Base-by-base conservation (phyloP, 139 green algal genomes). In the Chlamydomonas urium region DNA sequence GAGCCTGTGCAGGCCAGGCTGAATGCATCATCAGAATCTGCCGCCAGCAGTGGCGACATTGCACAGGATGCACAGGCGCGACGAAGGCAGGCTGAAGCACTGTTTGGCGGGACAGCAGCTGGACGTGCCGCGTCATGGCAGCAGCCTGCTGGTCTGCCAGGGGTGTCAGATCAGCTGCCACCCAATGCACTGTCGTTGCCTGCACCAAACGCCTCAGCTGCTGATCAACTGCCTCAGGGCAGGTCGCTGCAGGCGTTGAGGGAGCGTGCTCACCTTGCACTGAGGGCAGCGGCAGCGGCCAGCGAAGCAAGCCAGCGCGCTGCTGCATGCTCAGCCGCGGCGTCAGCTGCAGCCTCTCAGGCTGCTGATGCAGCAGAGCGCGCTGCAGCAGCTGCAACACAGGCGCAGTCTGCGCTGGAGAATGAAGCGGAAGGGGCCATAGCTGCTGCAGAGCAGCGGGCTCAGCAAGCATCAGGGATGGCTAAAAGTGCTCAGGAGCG, bases 311-410 rank as follows among this genome's bases (percentile, higher is more conserved):
- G 63, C 0, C 68, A 80, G 47, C 75, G 75, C 6, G 75, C 75
- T 14, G 67, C 75, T 34, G 67, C 67, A 23, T 75, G 73, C 50
- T 72, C 75, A 3, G 75, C 75, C 10, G 75, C 68, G 4, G 75
- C 75, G 21, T 74, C 58, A 50, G 63, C 26, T 4, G 75, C 75
- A 1, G 59, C 75, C 0, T 74, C 63, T 1, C 4, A 29, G 14
- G 69, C 75, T n/a, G 63, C 75, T 10, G 69, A 81, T 48, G 69
- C 75, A 32, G 75, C 75, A 42, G 75, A 81, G 65, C 62, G 75
- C 19, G 75, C 75, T 35, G 69, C 69, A 28, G 38, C 37, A 1
- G 75, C 69, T 10, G 75, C 69, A 1, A 67, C 69, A 14, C 4
- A 34, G 1, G 75, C 75, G 72, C 50, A 81, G 69, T 26, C 48